Conservation (phyloP, 1,139 yeast genomes). For the Scheffersomyces segobiensis region DNA sequence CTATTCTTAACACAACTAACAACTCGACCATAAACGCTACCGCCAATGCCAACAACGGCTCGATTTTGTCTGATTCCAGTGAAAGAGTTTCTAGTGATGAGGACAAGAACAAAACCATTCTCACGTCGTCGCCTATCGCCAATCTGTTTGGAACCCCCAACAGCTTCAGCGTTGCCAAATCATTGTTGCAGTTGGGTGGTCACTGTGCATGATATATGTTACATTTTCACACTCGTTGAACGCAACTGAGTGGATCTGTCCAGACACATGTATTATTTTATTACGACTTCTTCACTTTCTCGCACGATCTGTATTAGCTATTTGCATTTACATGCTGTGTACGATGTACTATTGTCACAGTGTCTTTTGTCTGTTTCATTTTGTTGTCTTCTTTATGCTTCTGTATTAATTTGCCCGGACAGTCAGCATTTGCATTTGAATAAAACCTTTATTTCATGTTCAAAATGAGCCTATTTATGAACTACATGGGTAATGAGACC, state of each 20-base stretch:
- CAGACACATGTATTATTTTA: not conserved
- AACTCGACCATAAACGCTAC: conserved; percentile 12
- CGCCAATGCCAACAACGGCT: conserved; percentile 7
- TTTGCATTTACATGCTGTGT: not conserved
- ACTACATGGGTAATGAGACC: not conserved
- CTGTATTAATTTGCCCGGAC: not conserved
- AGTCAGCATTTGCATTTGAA: not conserved
- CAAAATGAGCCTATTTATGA: not conserved
- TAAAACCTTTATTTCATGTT: not conserved
- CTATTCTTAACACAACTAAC: conserved; percentile 17
- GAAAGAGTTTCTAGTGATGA: conserved; percentile 1
- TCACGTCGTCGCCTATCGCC: conserved; percentile 32
- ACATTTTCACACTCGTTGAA: not conserved
- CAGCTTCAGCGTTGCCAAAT: conserved; percentile 49
- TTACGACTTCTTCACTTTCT: not conserved
- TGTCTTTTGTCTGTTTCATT: not conserved
- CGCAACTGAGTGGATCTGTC: not conserved
- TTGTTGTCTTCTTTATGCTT: not conserved
- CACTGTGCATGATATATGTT: conserved; percentile 5
- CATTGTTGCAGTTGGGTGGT: conserved; percentile 46
- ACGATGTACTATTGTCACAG: not conserved
- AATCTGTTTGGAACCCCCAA: conserved; percentile 50
- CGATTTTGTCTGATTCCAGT: not conserved
- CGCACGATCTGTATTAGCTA: not conserved
- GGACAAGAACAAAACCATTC: conserved; percentile 6